These are phyloP conservation scores for Quercus variabilis DNA, from an alignment of 306 rosid genomes.

Conservation along the genomic window DNA sequence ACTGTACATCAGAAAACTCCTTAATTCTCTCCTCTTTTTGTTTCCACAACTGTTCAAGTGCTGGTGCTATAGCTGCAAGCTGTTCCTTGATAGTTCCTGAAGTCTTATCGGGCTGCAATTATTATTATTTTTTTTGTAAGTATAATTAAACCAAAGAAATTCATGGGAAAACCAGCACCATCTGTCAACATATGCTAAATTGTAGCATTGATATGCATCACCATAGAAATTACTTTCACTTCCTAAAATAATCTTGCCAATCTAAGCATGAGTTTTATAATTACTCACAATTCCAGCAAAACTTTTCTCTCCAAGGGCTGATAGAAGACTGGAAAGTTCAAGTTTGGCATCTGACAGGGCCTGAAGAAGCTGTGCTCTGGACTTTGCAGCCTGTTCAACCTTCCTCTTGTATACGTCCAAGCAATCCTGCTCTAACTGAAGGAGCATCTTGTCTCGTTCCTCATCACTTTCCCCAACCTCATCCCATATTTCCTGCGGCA, in stretches of 20 bases:
- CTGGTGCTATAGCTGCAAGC: slow-evolving; percentile 86
- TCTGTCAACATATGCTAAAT: not conserved
- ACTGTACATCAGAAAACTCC: slow-evolving; percentile 83
- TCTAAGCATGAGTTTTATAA: not conserved
- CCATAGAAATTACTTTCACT: not conserved
- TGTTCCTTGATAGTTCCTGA: slow-evolving; percentile 64
- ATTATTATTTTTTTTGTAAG: no score
- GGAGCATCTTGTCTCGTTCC: slow-evolving; percentile 93
- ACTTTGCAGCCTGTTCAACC: slow-evolving; percentile 92
- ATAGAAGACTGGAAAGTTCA: slow-evolving; percentile 76
- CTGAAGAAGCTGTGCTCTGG: slow-evolving; percentile 92
- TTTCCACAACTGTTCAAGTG: slow-evolving; percentile 76
- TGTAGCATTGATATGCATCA: not conserved
- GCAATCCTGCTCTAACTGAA: slow-evolving; percentile 96
- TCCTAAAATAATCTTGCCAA: not conserved
- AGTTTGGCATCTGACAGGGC: slow-evolving; percentile 75
- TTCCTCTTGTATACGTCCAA: slow-evolving; percentile 94
- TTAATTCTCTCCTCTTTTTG: slow-evolving; percentile 90
- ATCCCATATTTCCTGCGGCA: slow-evolving; percentile 87
- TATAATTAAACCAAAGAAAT: not conserved
- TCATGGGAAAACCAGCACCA: not conserved
- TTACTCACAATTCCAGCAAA: slow-evolving; percentile 42
- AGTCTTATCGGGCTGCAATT: slow-evolving; percentile 47
- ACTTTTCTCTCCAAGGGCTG: slow-evolving; percentile 86
- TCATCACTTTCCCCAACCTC: slow-evolving; percentile 98